Percentiles rank a stretch among this genome's conserved stretches.
Evolutionary conservation across 495 filamentous ascomycete genomes (phyloP).

Genomic region (Penicillium ucsense): DNA sequence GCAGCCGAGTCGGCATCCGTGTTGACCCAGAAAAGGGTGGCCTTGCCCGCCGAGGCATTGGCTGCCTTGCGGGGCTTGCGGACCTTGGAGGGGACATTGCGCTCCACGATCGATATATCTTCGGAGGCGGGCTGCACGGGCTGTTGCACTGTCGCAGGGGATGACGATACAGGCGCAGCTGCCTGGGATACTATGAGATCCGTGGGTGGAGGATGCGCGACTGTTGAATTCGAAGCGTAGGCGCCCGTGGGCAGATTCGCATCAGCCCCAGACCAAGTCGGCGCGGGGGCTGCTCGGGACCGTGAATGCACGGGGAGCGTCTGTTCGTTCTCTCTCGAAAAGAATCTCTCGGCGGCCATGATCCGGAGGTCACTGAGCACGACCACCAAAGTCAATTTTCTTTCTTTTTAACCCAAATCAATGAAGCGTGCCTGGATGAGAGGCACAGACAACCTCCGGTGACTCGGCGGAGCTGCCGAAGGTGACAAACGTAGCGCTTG

Average conservation of each 20-base stretch:
- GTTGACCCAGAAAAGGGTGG: constrained; percentile 40
- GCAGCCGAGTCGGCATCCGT: constrained; percentile 31
- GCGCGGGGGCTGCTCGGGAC: constrained; percentile 7
- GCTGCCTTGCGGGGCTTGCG: constrained; percentile 32
- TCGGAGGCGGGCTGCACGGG: constrained; percentile 2
- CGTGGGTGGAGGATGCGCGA: background rate
- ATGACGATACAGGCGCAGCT: background rate
- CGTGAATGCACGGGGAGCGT: constrained; percentile 20
- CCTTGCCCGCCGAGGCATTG: constrained; percentile 27
- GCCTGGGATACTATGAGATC: too few relatives aligned
- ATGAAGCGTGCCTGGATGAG: too few relatives aligned
- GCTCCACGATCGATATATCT: constrained; percentile 11
- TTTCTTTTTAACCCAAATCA: too few relatives aligned
- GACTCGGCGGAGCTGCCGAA: background rate
- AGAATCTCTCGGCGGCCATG: constrained; percentile 28
- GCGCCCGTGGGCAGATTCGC: constrained; percentile 9
- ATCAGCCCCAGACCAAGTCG: constrained; percentile 7
- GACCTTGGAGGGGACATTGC: constrained; percentile 22
- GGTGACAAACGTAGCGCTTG: too few relatives aligned
- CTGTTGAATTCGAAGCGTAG: background rate
- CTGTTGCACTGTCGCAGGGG: background rate
- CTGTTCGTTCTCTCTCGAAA: constrained; percentile 14
- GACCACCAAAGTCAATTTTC: too few relatives aligned
- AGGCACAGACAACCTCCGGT: background rate
- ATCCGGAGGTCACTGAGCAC: constrained; percentile 12